phyloP scores from a whole-genome alignment of 2,329 filamentous ascomycete genomes.

The Rhinocladiella mackenziei region DNA sequence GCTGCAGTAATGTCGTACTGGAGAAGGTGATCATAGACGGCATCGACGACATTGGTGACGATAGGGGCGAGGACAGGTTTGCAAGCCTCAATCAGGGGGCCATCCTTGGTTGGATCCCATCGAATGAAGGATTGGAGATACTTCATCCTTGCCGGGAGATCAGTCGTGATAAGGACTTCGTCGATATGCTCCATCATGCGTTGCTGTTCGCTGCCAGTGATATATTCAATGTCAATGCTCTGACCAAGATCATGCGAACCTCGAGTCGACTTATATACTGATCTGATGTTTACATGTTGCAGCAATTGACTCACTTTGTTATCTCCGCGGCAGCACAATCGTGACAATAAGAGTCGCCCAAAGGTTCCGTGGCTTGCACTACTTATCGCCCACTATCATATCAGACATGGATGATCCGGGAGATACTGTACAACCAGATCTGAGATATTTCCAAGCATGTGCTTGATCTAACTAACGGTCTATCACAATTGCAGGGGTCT shows the following conservation, averaged over 20 bases:
- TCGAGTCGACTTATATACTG: not conserved
- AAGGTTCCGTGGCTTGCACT: no score
- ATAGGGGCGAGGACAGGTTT: conserved; percentile 30
- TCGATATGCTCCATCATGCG: conserved; percentile 25
- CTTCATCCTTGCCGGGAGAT: conserved; percentile 26
- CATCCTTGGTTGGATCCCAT: conserved; percentile 30
- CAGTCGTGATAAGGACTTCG: conserved; percentile 7
- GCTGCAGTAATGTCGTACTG: conserved; percentile 34
- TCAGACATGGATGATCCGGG: no score
- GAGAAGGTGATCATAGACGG: conserved; percentile 33
- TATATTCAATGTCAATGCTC: not conserved
- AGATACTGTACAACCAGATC: no score
- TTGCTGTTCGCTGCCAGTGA: not conserved
- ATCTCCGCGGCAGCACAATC: no score
- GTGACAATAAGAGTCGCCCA: no score
- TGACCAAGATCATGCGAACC: not conserved
- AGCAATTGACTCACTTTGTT: no score
- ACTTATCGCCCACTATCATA: no score
- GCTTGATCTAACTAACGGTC: no score
- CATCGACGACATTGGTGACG: conserved; percentile 30
- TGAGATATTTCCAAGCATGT: no score
- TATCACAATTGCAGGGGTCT: no score
- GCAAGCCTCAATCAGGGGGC: conserved; percentile 28
- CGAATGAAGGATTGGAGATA: conserved; percentile 32
- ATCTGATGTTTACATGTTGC: no score